These are phyloP conservation scores for Crepidotus variabilis DNA, from an alignment of 768 basidiomycete genomes.

Conservation along the genomic window DNA sequence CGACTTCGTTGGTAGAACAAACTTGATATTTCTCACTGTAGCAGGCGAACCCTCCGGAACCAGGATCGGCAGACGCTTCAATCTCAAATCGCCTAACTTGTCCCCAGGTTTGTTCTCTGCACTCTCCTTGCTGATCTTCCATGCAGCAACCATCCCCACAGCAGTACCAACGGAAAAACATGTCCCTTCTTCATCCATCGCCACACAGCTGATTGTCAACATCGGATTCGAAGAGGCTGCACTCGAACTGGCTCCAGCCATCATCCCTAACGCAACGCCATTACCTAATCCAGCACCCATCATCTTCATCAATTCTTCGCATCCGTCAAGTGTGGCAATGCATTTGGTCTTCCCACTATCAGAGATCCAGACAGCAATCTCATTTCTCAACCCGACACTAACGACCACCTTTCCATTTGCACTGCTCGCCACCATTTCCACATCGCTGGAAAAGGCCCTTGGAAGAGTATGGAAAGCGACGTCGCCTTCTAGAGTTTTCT, in stretches of 20 bases:
- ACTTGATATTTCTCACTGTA: conserved; percentile 52
- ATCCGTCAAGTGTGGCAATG: conserved; percentile 42
- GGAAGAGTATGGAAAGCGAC: conserved; percentile 68
- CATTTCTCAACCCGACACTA: conserved; percentile 76
- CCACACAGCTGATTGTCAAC: conserved; percentile 55
- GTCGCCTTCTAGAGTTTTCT: conserved; percentile 34
- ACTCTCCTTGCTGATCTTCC: conserved; percentile 44
- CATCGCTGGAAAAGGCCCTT: conserved; percentile 78
- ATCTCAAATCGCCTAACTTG: conserved; percentile 18
- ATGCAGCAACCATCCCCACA: conserved; percentile 61
- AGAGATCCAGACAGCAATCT: conserved; percentile 66
- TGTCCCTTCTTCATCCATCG: conserved; percentile 56
- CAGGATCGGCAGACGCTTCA: conserved; percentile 31
- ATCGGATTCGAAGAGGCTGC: conserved; percentile 45
- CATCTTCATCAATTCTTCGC: conserved; percentile 45
- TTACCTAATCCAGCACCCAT: conserved; percentile 18
- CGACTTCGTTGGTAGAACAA: conserved; percentile 25
- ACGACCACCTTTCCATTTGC: conserved; percentile 61
- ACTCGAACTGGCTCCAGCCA: conserved; percentile 44
- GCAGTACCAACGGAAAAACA: conserved; percentile 72
- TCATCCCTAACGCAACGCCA: conserved; percentile 3
- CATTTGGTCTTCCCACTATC: conserved; percentile 24
- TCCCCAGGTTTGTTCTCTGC: conserved; percentile 13
- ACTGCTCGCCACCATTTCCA: conserved; percentile 76
- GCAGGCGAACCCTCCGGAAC: conserved; percentile 38